phyloP scores from a whole-genome alignment of 2,329 filamentous ascomycete genomes.

The Cordyceps pruinosa region DNA sequence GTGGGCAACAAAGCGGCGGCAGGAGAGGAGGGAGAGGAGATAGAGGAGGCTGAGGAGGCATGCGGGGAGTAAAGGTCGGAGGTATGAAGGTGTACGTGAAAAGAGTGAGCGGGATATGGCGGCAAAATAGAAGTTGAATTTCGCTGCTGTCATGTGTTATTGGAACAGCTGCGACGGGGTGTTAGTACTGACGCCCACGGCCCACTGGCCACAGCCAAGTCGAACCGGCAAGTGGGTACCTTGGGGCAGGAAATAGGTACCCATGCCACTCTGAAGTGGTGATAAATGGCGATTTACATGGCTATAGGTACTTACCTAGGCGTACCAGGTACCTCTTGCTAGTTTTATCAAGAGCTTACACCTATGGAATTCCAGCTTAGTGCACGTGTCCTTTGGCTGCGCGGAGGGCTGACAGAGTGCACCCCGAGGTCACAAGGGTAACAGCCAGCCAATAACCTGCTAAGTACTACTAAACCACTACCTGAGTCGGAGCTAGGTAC shows the following conservation, averaged over 20 bases:
- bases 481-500: too few relatives aligned
- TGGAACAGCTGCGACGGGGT: too few relatives aligned
- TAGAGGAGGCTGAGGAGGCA: too few relatives aligned
- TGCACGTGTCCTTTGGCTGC: conserved; percentile 5
- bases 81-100: not conserved
- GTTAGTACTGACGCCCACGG: too few relatives aligned
- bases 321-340: not conserved
- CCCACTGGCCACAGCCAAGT: not conserved
- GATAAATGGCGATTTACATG: too few relatives aligned
- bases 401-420: too few relatives aligned
- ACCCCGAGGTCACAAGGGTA: too few relatives aligned
- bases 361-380: conserved; percentile 1
- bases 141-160: conserved; percentile 1
- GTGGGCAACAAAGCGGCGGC: too few relatives aligned
- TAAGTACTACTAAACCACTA: too few relatives aligned
- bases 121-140: not conserved
- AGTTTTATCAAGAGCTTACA: not conserved
- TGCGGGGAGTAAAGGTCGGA: not conserved
- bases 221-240: not conserved
- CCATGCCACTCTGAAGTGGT: too few relatives aligned
- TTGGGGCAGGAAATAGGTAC: not conserved
- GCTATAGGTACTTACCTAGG: too few relatives aligned
- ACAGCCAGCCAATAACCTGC: too few relatives aligned
- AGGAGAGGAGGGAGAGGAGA: not conserved
- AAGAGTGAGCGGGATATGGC: not conserved